Percentiles rank a stretch among this genome's conserved stretches.
phyloP scores from a whole-genome alignment of 176 grass and related monocot species.

The Pharus latifolius region DNA sequence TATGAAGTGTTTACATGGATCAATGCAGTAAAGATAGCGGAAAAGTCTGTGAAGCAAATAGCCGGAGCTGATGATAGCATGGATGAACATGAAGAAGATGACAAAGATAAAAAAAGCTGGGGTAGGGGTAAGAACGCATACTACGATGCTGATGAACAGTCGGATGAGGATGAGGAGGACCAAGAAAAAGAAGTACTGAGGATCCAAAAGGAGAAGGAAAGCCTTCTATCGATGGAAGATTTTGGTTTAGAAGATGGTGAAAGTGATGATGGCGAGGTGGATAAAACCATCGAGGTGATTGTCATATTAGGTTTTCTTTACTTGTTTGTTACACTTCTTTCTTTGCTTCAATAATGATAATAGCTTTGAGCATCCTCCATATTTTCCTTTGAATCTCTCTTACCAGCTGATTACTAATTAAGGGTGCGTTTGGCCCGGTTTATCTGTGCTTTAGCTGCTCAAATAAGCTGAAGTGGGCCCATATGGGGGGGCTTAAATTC shows the following conservation, averaged over 20 bases:
- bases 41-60: slow-evolving; percentile 50
- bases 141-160: slow-evolving; percentile 49
- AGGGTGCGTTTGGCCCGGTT: too few relatives aligned
- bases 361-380: background rate
- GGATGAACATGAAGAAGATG: slow-evolving; percentile 61
- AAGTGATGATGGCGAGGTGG: slow-evolving; percentile 33
- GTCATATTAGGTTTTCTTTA: background rate
- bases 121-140: slow-evolving; percentile 52
- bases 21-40: slow-evolving; percentile 53
- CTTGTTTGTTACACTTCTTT: background rate
- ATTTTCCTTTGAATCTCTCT: background rate
- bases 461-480: too few relatives aligned
- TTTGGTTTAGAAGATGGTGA: slow-evolving; percentile 60
- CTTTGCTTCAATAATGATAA: background rate
- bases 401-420: background rate
- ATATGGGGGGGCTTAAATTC: too few relatives aligned
- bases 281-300: slow-evolving; percentile 39
- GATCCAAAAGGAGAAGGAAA: slow-evolving; percentile 45
- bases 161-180: slow-evolving; percentile 51
- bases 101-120: slow-evolving; percentile 34
- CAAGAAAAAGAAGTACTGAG: slow-evolving; percentile 27
- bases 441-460: too few relatives aligned
- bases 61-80: slow-evolving; percentile 74
- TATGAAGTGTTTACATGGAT: background rate
- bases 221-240: slow-evolving; percentile 64